These are phyloP conservation scores for Coemansia sp. DNA, from an alignment of 192 early-diverging fungal genomes.

Conservation along the genomic window DNA sequence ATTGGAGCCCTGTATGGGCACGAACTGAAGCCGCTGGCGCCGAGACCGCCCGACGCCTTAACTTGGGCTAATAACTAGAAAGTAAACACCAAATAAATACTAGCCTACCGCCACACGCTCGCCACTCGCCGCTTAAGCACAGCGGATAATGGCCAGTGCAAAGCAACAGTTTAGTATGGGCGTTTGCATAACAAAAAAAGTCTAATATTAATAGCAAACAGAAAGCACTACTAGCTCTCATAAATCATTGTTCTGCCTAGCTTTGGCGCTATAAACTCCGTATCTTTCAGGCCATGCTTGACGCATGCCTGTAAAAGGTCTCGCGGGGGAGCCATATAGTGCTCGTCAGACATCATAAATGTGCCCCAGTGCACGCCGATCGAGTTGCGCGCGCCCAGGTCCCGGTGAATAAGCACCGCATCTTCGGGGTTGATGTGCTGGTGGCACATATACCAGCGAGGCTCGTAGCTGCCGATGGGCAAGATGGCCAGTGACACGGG, in stretches of 20 bases:
- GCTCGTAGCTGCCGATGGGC: constrained; percentile 87
- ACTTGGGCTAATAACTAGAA: no score
- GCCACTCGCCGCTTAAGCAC: no score
- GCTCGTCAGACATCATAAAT: constrained; percentile 79
- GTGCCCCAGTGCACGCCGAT: constrained; percentile 94
- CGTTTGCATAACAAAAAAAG: no score
- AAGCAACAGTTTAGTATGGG: neutral
- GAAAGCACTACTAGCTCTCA: neutral
- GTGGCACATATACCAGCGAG: constrained; percentile 74
- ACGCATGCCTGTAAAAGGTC: constrained; percentile 58
- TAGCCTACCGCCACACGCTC: no score
- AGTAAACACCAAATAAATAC: no score
- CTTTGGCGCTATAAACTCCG: constrained; percentile 40
- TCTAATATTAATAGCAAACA: neutral
- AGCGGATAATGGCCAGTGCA: no score
- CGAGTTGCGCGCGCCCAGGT: constrained; percentile 64
- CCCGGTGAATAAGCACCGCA: constrained; percentile 78
- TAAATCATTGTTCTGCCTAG: constrained; percentile 43
- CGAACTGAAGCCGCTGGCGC: no score
- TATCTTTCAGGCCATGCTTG: constrained; percentile 22
- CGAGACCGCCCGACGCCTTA: no score
- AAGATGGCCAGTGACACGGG: constrained; percentile 75
- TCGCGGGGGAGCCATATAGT: constrained; percentile 67
- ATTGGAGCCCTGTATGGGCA: no score
- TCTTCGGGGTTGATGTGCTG: constrained; percentile 83